Percentiles rank a stretch among this genome's conserved stretches.
These are phyloP conservation scores for Malassezia japonica DNA, from an alignment of 1,284 basidiomycete genomes.

Conservation along the genomic window DNA sequence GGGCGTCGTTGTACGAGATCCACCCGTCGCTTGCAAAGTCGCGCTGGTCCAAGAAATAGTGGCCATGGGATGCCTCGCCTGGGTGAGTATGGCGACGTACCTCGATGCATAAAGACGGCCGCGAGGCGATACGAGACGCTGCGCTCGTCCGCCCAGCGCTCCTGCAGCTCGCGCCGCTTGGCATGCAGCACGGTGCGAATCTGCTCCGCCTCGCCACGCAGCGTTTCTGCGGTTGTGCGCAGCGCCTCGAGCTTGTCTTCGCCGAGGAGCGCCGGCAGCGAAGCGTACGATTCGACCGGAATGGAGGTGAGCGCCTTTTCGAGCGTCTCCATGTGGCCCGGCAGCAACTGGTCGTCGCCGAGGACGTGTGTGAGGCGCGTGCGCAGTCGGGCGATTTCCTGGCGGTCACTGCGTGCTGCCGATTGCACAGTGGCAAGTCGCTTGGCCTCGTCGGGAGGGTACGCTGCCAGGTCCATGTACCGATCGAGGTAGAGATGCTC, in stretches of 20 bases:
- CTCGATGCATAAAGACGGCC: constrained; percentile 87
- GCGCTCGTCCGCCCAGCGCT: constrained; percentile 63
- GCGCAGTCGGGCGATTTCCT: constrained; percentile 44
- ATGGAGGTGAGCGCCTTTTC: not conserved
- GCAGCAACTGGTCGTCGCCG: constrained; percentile 7
- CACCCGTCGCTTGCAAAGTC: constrained; percentile 18
- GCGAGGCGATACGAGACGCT: constrained; percentile 77
- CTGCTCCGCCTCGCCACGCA: constrained; percentile 22
- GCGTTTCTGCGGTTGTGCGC: not conserved
- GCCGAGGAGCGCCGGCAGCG: too few species aligned
- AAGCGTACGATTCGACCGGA: not conserved
- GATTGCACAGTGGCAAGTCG: not conserved
- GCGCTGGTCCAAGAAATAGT: constrained; percentile 43
- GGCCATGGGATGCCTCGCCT: constrained; percentile 43
- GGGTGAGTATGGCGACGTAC: not conserved
- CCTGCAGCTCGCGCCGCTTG: constrained; percentile 65
- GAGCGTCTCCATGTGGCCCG: constrained; percentile 11
- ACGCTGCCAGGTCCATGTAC: constrained; percentile 55
- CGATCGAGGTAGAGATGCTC: constrained; percentile 83
- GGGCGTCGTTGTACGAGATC: constrained; percentile 42
- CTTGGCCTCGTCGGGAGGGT: constrained; percentile 54
- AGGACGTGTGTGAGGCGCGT: constrained; percentile 14
- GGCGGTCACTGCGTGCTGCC: constrained; percentile 54
- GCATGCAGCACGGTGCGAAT: constrained; percentile 58
- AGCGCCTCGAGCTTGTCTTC: not conserved